Percentiles rank a stretch among this genome's conserved stretches.
Evolutionary conservation across 2,329 filamentous ascomycete genomes (phyloP).

Genomic region (Aspergillus pseudoviridinutans): DNA sequence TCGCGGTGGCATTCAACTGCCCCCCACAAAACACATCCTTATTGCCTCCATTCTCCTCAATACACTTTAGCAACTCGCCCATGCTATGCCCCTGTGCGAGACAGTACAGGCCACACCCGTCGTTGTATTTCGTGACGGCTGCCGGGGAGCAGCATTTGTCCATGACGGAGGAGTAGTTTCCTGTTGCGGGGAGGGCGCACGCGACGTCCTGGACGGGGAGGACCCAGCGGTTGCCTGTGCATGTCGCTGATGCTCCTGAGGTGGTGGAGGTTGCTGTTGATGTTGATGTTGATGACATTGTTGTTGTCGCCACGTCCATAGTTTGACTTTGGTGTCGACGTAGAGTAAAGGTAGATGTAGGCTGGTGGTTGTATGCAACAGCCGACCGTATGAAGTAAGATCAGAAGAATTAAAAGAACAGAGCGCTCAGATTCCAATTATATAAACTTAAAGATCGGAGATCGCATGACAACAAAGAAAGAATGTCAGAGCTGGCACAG

Average conservation of each 20-base stretch:
- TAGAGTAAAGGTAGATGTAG: too few relatives aligned
- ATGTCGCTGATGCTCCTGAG: constrained; percentile 1
- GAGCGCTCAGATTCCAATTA: neutral
- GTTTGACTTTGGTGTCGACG: too few relatives aligned
- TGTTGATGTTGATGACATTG: too few relatives aligned
- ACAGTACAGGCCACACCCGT: constrained; percentile 51
- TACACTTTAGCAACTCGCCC: constrained; percentile 35
- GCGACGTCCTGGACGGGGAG: constrained; percentile 44
- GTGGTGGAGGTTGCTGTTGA: too few relatives aligned
- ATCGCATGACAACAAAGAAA: neutral
- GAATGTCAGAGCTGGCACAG: neutral
- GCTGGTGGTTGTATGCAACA: too few relatives aligned
- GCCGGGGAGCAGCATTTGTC: constrained; percentile 45
- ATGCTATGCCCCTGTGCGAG: constrained; percentile 41
- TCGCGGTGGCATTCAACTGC: constrained; percentile 36
- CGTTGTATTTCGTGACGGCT: constrained; percentile 44
- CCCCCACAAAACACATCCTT: constrained; percentile 46
- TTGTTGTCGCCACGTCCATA: too few relatives aligned
- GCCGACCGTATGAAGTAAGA: neutral
- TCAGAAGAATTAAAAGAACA: neutral
- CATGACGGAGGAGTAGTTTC: constrained; percentile 44
- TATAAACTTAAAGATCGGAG: too few relatives aligned
- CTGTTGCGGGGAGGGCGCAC: constrained; percentile 42
- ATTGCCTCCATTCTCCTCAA: constrained; percentile 38
- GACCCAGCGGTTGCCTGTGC: constrained; percentile 35